Conservation (phyloP, 176 grass and related monocot genomes). For the Chrysopogon serrulatus region DNA sequence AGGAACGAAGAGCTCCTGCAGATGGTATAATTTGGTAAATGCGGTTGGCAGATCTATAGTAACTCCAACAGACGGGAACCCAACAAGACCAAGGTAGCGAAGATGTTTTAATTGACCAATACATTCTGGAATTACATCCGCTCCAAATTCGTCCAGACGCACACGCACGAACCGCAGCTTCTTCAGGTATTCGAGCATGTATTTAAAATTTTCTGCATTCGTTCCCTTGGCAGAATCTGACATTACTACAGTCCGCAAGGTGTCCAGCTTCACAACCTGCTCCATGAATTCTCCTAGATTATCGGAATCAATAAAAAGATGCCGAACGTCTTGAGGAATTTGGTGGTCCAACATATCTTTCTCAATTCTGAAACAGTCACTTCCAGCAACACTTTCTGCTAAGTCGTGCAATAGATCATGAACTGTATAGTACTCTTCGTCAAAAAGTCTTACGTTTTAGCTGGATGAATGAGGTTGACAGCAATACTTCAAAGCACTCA, state of each 20-base stretch:
- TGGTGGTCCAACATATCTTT: neutral
- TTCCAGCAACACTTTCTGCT: slow-evolving; percentile 1
- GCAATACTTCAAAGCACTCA: neutral
- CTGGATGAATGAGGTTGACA: slow-evolving; percentile 27
- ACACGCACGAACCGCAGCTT: slow-evolving; percentile 7
- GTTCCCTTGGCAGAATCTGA: too few relatives aligned
- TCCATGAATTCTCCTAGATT: neutral
- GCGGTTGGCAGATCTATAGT: too few relatives aligned
- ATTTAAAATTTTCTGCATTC: neutral
- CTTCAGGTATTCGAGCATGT: neutral
- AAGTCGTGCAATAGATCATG: slow-evolving; percentile 25
- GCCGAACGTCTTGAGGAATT: neutral
- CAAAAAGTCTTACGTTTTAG: too few relatives aligned
- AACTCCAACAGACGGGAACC: too few relatives aligned
- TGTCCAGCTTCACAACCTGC: neutral
- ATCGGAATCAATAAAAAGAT: neutral
- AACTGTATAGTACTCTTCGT: neutral
- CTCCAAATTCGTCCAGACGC: neutral
- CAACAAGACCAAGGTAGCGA: too few relatives aligned
- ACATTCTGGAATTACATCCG: neutral
- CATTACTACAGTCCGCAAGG: slow-evolving; percentile 11
- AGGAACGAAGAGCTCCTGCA: neutral
- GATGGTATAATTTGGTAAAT: too few relatives aligned
- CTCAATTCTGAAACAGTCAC: too few relatives aligned
- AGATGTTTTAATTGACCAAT: too few relatives aligned